Base-by-base conservation (phyloP, 2,329 filamentous ascomycete genomes). In the Metarhizium guizhouense region DNA sequence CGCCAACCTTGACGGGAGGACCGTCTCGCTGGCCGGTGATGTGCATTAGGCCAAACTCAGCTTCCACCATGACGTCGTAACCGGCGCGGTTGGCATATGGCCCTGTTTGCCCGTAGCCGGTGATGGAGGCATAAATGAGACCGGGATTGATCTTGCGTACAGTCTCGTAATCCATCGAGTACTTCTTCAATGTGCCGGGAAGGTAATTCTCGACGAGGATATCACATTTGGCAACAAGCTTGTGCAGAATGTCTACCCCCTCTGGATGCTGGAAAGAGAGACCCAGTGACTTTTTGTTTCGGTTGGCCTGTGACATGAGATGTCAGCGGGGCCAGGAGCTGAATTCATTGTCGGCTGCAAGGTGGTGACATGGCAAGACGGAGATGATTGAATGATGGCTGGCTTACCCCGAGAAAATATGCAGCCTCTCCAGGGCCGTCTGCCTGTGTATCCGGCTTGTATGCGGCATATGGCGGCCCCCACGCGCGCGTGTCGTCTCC, bases 11-110 rank as follows among this genome's bases (percentile, higher is more conserved):
- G 43, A 96, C 94, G 0, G 94, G 94, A 2, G 91, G 87, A 0
- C 93, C 91, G 64, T 95, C 88, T 55, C 92, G 81, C 58, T 82
- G 82, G 36, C 94, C 94, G 0, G 94, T 99, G 64, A 99, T 97
- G 73, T 99, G 94, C 94, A 99, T 99, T 56, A 99, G 75, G 1
- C 94, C 94, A 74, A 99, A 92, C 69, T 97, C 94, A 57, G 94
- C 94, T 75, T 99, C 94, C 11, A 99, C 93, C 93, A 99, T 99
- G 62, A 99, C 94, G 72, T 99, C 94, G 77, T 99, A 99, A 4
- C 94, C 94, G 3, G 94, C 91, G 14, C 94, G 82, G 60, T 85
- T 82, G 6, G 86, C 84, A 71, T 95, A 96, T 0, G 94, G 94
- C 0, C 94, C 94, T 1, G 89, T 96, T 69, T 99, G 94, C 2